phyloP scores from a whole-genome alignment of 768 basidiomycete species.

The Glaciozyma martinii region DNA sequence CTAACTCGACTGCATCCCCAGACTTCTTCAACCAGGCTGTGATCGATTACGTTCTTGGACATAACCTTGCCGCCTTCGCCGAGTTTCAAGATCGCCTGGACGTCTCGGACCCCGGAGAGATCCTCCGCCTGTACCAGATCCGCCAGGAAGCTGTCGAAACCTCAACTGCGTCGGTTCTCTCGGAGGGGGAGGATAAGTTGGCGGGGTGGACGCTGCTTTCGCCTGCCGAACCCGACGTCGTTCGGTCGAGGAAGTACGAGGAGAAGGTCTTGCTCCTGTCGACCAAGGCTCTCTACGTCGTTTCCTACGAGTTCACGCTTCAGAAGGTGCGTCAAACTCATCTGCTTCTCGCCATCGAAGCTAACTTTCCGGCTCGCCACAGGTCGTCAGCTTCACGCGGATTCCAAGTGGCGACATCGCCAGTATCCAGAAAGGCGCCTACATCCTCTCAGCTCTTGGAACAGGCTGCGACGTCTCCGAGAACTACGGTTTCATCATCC shows the following conservation, averaged over 20 bases:
- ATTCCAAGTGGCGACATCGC: conserved; percentile 75
- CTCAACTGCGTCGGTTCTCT: conserved; percentile 63
- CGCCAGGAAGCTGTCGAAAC: conserved; percentile 88
- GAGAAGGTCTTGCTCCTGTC: conserved; percentile 78
- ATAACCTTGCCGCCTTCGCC: conserved; percentile 77
- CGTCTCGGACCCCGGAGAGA: conserved; percentile 82
- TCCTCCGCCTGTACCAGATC: conserved; percentile 78
- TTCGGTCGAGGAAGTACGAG: conserved; percentile 50
- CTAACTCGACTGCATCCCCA: conserved; percentile 39
- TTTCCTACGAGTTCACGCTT: conserved; percentile 33
- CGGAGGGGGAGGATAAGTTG: conserved; percentile 65
- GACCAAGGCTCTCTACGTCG: conserved; percentile 27
- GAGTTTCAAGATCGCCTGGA: conserved; percentile 83
- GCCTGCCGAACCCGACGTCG: conserved; percentile 62
- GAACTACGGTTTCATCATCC: conserved; percentile 77
- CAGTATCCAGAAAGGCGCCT: conserved; percentile 77
- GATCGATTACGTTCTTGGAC: conserved; percentile 56
- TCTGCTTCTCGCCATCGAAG: background rate
- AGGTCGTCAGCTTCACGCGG: conserved; percentile 80
- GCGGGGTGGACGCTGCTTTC: conserved; percentile 89
- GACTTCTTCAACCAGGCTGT: conserved; percentile 92
- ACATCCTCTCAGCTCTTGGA: conserved; percentile 87
- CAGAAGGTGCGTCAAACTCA: conserved; percentile 27
- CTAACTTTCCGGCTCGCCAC: conserved; percentile 42
- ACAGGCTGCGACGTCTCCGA: conserved; percentile 76